Conservation (phyloP, 1,284 basidiomycete species). For the Malassezia arunalokei region DNA sequence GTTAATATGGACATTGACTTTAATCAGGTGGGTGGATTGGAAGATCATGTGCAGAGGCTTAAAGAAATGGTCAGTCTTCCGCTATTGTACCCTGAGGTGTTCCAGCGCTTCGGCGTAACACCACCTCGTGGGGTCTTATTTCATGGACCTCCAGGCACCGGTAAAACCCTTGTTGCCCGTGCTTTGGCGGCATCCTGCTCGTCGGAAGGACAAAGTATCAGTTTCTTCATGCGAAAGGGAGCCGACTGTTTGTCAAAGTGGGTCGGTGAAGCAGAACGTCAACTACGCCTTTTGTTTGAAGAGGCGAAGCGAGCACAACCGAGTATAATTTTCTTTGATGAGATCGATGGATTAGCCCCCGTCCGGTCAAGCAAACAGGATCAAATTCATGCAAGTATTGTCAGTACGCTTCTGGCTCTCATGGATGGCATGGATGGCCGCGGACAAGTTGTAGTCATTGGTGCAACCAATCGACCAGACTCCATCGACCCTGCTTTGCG, state of each 20-base stretch:
- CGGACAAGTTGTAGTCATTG: slow-evolving; percentile 88
- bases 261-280: slow-evolving; percentile 97
- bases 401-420: slow-evolving; percentile 84
- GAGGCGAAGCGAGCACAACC: slow-evolving; percentile 87
- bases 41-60: slow-evolving; percentile 87
- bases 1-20: slow-evolving; percentile 89
- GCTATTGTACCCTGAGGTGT: slow-evolving; percentile 90
- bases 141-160: slow-evolving; percentile 49
- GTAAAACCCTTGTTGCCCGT: slow-evolving; percentile 54
- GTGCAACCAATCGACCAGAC: slow-evolving; percentile 93
- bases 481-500: slow-evolving; percentile 90
- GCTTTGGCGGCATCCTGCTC: slow-evolving; percentile 89
- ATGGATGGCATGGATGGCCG: slow-evolving; percentile 99
- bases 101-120: slow-evolving; percentile 84
- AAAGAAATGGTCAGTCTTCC: slow-evolving; percentile 99
- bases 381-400: slow-evolving; percentile 95
- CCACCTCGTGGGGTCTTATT: slow-evolving; percentile 94
- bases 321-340: slow-evolving; percentile 92
- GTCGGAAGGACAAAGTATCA: slow-evolving; percentile 75
- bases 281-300: slow-evolving; percentile 86
- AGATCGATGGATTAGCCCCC: slow-evolving; percentile 95
- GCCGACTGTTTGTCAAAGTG: slow-evolving; percentile 97
- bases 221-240: slow-evolving; percentile 99
- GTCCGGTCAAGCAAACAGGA: slow-evolving; percentile 96
- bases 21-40: slow-evolving; percentile 90